Conservation (phyloP, 1,284 basidiomycete genomes). For the Tilletia walkeri region DNA sequence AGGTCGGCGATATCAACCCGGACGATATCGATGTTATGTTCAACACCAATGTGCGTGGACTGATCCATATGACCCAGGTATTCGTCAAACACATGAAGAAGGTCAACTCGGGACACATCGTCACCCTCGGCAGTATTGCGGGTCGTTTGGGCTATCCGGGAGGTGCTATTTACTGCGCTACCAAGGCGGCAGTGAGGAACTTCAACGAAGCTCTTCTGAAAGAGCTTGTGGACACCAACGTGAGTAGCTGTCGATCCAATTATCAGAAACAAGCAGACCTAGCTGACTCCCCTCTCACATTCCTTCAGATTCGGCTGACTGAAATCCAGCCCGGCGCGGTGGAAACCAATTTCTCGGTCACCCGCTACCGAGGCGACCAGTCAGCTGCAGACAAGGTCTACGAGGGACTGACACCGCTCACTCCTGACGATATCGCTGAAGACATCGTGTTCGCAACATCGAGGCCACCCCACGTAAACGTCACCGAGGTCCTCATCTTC, state of each 20-base stretch:
- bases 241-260: too few relatives aligned
- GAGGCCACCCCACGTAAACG: slow-evolving; percentile 59
- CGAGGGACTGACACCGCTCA: slow-evolving; percentile 48
- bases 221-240: slow-evolving; percentile 83
- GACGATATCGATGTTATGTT: slow-evolving; percentile 79
- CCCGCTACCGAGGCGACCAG: slow-evolving; percentile 42
- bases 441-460: slow-evolving; percentile 95
- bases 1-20: slow-evolving; percentile 73
- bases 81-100: slow-evolving; percentile 73
- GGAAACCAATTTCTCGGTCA: slow-evolving; percentile 34
- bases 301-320: slow-evolving; percentile 40
- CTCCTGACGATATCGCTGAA: slow-evolving; percentile 65
- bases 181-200: slow-evolving; percentile 83
- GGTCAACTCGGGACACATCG: slow-evolving; percentile 82
- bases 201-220: slow-evolving; percentile 79
- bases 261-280: too few relatives aligned
- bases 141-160: slow-evolving; percentile 81
- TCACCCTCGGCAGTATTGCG: slow-evolving; percentile 91
- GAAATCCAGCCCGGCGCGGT: slow-evolving; percentile 36
- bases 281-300: slow-evolving; percentile 8
- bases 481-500: slow-evolving; percentile 37
- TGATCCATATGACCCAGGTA: slow-evolving; percentile 78
- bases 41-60: slow-evolving; percentile 83
- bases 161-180: slow-evolving; percentile 56
- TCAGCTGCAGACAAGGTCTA: slow-evolving; percentile 46